Percentiles rank a stretch among this genome's conserved stretches.
Conservation (phyloP, 805 yeast species). For the Kodamaea fukazawae region DNA sequence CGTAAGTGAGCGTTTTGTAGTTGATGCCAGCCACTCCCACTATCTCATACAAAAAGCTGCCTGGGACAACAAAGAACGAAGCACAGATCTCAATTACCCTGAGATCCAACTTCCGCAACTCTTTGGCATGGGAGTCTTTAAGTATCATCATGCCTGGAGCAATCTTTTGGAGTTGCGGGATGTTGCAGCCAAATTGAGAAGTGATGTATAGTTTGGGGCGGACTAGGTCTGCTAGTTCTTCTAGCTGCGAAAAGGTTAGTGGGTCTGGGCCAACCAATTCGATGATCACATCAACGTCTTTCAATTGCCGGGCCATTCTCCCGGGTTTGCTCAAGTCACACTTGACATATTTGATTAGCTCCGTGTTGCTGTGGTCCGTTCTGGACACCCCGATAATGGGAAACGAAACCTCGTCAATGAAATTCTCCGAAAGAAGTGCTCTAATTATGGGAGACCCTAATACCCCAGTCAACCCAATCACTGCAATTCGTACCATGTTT, state of each 20-base stretch:
- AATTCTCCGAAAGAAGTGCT: too few species aligned
- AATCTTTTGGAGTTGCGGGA: conserved; percentile 21
- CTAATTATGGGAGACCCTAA: too few species aligned
- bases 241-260: conserved; percentile 29
- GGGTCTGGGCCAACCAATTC: conserved; percentile 30
- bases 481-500: too few species aligned
- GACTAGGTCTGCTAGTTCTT: conserved; percentile 35
- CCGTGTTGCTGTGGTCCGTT: conserved; percentile 15
- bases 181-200: conserved; percentile 56
- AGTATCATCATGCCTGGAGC: conserved; percentile 33
- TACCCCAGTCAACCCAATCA: too few species aligned
- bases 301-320: conserved; percentile 34
- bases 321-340: conserved; percentile 25
- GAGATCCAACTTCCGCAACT: conserved; percentile 44
- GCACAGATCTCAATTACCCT: conserved; percentile 46
- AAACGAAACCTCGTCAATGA: too few species aligned
- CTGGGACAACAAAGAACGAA: conserved; percentile 36
- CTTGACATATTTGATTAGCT: conserved; percentile 37
- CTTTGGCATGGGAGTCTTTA: conserved; percentile 36
- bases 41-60: conserved; percentile 31
- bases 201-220: conserved; percentile 55
- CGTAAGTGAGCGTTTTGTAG: conserved; percentile 29
- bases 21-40: conserved; percentile 38
- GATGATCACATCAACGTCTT: conserved; percentile 52
- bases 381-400: neutral